phyloP scores from a whole-genome alignment of 1,284 basidiomycete species.

The Leccinum solheimii region DNA sequence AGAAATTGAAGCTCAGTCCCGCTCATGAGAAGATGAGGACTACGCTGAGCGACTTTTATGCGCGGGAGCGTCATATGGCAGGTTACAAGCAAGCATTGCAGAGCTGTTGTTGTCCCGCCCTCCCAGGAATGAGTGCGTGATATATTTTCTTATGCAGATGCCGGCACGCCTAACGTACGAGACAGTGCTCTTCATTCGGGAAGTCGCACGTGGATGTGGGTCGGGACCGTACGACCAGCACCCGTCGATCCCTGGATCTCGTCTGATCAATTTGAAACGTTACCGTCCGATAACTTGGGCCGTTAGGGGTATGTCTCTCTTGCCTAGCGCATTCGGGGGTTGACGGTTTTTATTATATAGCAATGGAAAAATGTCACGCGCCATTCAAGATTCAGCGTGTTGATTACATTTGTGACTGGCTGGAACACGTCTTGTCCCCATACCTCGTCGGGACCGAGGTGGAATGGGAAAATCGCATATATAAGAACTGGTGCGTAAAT shows the following conservation, averaged over 20 bases:
- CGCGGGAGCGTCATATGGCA: slow-evolving; percentile 35
- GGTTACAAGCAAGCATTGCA: slow-evolving; percentile 40
- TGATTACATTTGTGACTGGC: slow-evolving; percentile 35
- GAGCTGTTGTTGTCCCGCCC: slow-evolving; percentile 35
- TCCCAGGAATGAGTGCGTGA: slow-evolving; percentile 34
- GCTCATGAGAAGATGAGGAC: slow-evolving; percentile 26
- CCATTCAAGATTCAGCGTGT: slow-evolving; percentile 35
- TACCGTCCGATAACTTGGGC: slow-evolving; percentile 39
- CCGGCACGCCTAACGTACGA: slow-evolving; percentile 7
- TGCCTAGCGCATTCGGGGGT: not conserved
- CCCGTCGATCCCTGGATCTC: slow-evolving; percentile 27
- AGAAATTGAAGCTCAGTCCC: slow-evolving; percentile 29
- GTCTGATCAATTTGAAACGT: slow-evolving; percentile 36
- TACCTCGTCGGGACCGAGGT: slow-evolving; percentile 32
- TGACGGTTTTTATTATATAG: slow-evolving; percentile 17
- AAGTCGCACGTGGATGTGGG: slow-evolving; percentile 37
- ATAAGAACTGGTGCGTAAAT: slow-evolving; percentile 27
- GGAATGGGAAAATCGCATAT: slow-evolving; percentile 35
- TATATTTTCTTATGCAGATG: not conserved
- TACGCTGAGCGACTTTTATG: slow-evolving; percentile 30
- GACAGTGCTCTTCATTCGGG: slow-evolving; percentile 35
- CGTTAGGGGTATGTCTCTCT: slow-evolving; percentile 31
- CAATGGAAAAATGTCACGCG: slow-evolving; percentile 36
- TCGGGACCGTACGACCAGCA: slow-evolving; percentile 30
- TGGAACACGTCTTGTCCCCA: slow-evolving; percentile 31